Conservation (phyloP, 257 asterid genomes). For the Henckelia pumila region DNA sequence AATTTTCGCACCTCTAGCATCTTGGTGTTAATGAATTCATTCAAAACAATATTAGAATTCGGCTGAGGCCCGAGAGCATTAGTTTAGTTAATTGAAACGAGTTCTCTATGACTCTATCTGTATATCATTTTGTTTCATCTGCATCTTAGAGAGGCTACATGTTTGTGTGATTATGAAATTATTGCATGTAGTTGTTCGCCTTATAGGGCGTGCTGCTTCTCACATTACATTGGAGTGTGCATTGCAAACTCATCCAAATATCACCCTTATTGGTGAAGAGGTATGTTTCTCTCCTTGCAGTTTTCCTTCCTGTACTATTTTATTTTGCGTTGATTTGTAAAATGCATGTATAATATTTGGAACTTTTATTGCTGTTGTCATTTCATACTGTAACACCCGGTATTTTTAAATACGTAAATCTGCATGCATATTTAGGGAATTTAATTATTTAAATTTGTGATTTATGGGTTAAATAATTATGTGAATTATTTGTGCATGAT, state of each 20-base stretch:
- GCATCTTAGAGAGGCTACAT: not conserved
- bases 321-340: not conserved
- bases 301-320: not conserved
- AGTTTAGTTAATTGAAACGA: not conserved
- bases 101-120: slow-evolving; percentile 2
- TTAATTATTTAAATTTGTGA: too few relatives aligned
- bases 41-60: too few relatives aligned
- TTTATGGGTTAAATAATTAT: too few relatives aligned
- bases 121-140: slow-evolving; percentile 5
- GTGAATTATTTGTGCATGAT: too few relatives aligned
- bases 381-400: too few relatives aligned
- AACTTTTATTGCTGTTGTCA: not conserved
- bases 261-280: slow-evolving; percentile 82
- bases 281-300: slow-evolving; percentile 30
- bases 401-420: too few relatives aligned
- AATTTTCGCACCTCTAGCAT: not conserved
- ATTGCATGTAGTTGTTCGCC: slow-evolving; percentile 58
- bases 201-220: slow-evolving; percentile 84
- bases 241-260: slow-evolving; percentile 74
- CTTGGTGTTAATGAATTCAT: too few relatives aligned
- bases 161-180: slow-evolving; percentile 11
- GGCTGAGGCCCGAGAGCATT: too few relatives aligned
- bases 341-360: not conserved
- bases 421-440: too few relatives aligned
- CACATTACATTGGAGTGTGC: slow-evolving; percentile 82